Conservation (phyloP, 495 filamentous ascomycete genomes). For the Penicillium bovifimosum region DNA sequence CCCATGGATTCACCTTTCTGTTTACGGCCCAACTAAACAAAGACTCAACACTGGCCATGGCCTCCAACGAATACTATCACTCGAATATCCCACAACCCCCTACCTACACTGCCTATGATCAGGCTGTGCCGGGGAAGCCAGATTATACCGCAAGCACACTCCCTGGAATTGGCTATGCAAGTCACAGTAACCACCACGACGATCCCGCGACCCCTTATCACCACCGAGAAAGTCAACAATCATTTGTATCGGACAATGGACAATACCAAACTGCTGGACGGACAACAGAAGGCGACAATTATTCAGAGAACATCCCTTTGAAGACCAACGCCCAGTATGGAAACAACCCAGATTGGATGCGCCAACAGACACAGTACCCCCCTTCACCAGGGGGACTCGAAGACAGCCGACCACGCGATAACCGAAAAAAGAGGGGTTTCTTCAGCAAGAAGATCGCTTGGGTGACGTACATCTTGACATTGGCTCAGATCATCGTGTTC, state of each 20-base stretch:
- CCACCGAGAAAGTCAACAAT: conserved; percentile 38
- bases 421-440: conserved; percentile 41
- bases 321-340: conserved; percentile 32
- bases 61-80: conserved; percentile 77
- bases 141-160: conserved; percentile 25
- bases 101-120: conserved; percentile 44
- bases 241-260: conserved; percentile 33
- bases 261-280: conserved; percentile 30
- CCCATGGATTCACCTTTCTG: neutral
- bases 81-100: conserved; percentile 37
- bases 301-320: conserved; percentile 49
- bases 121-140: conserved; percentile 23
- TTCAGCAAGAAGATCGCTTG: conserved; percentile 64
- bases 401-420: conserved; percentile 11
- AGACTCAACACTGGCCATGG: conserved; percentile 49
- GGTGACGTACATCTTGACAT: conserved; percentile 75
- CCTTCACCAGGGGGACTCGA: conserved; percentile 29
- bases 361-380: conserved; percentile 39
- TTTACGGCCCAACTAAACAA: conserved; percentile 1
- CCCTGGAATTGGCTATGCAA: conserved; percentile 28
- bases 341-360: conserved; percentile 36
- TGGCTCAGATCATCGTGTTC: conserved; percentile 79
- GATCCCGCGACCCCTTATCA: conserved; percentile 31
- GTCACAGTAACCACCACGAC: conserved; percentile 22
- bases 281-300: conserved; percentile 37